A percentile compares a stretch with the other conserved stretches of the same genome.
These are phyloP conservation scores for Globomyces pollinis-pini DNA, from an alignment of 192 early-diverging fungal species.

Conservation along the genomic window DNA sequence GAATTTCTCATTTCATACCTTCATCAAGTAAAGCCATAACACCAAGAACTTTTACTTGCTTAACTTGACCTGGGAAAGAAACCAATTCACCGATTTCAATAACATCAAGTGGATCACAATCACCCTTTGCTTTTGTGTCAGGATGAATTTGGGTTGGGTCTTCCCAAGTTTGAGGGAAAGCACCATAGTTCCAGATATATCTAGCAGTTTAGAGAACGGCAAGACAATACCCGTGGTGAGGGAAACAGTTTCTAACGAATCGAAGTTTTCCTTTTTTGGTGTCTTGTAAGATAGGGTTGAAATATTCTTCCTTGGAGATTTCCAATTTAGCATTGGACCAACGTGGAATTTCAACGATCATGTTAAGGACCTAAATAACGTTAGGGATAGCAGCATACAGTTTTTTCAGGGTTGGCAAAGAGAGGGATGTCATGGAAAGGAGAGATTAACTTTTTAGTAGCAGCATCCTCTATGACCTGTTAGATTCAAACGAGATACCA, in stretches of 20 bases:
- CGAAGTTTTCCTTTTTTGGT: constrained; percentile 98
- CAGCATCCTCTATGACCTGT: not conserved
- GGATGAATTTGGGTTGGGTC: constrained; percentile 82
- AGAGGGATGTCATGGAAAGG: constrained; percentile 98
- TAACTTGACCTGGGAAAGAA: constrained; percentile 87
- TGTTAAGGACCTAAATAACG: too few species aligned
- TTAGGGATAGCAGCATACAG: too few species aligned
- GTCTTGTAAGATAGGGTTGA: constrained; percentile 99
- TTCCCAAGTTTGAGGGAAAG: constrained; percentile 99
- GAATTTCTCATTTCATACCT: constrained; percentile 44
- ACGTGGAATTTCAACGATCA: constrained; percentile 96
- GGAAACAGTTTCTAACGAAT: constrained; percentile 97
- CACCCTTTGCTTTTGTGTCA: constrained; percentile 93
- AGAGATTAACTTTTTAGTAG: constrained; percentile 69
- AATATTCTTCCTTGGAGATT: constrained; percentile 89
- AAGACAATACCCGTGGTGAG: constrained; percentile 98
- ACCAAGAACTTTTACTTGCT: constrained; percentile 98
- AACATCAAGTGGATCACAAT: constrained; percentile 97
- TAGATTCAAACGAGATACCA: constrained; percentile 41
- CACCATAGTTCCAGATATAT: constrained; percentile 99
- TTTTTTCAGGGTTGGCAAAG: constrained; percentile 84
- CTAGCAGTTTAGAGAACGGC: too few species aligned
- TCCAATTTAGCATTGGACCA: constrained; percentile 99
- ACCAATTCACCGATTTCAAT: constrained; percentile 97
- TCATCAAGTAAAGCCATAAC: constrained; percentile 99